phyloP scores from a whole-genome alignment of 2,329 filamentous ascomycete genomes.

The Curvularia lunata region DNA sequence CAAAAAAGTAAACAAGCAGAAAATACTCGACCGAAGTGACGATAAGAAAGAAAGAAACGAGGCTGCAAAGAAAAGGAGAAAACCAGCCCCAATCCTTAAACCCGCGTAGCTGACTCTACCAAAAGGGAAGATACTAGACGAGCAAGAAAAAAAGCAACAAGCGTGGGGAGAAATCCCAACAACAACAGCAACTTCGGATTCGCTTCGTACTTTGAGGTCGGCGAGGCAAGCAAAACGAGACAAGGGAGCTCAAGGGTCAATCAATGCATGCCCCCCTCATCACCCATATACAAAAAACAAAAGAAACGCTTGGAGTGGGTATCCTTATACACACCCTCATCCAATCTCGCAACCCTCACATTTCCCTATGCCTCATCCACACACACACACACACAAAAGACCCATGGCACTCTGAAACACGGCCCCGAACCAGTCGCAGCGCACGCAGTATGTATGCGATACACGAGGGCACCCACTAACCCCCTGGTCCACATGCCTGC shows the following conservation, averaged over 20 bases:
- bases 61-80: not conserved
- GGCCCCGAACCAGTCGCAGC: not conserved
- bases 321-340: too few relatives aligned
- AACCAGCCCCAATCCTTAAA: not conserved
- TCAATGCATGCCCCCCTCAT: too few relatives aligned
- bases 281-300: too few relatives aligned
- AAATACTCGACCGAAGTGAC: not conserved
- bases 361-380: too few relatives aligned
- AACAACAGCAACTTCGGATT: too few relatives aligned
- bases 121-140: not conserved
- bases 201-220: too few relatives aligned
- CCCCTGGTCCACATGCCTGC: conserved; percentile 1
- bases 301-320: too few relatives aligned
- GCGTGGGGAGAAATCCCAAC: not conserved
- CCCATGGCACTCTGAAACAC: not conserved
- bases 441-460: not conserved
- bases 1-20: not conserved
- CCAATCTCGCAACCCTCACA: too few relatives aligned
- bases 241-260: too few relatives aligned
- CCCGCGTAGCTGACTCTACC: not conserved
- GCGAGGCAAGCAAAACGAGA: too few relatives aligned
- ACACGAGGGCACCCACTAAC: too few relatives aligned
- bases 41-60: not conserved
- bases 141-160: not conserved
- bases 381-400: too few relatives aligned